Evolutionary conservation across 2,329 filamentous ascomycete species (phyloP), one percentile per base, ranked within the genome.

Genomic region (Ophiostoma sp.): DNA sequence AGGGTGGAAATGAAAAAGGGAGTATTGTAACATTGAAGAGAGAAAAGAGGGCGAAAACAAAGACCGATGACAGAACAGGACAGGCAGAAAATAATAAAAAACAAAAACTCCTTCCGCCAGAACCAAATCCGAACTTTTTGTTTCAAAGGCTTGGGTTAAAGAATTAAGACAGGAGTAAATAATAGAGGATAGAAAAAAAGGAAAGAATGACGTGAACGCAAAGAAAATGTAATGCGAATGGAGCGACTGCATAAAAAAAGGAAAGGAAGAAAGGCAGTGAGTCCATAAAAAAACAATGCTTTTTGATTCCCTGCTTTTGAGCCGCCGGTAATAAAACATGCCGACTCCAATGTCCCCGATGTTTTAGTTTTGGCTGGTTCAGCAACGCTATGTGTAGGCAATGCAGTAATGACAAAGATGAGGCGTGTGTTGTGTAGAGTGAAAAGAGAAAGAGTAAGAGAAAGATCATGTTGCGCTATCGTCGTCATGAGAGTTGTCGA

Each of bases 71-170:
- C 20, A 60, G 41, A 71, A 64, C 36, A 60, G 7, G 36, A 39
- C 10, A 39, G 10, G 17, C 1, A n/a, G 44, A 20, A 48, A 48
- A 48, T 48, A 15, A 48, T n/a, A 48, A 67, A 65, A 52, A 13
- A 68, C 17, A 54, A 52, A 33, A 62, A 64, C 36, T 71, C 67
- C 66, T 66, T 66, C 36, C 62, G 66, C 69, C 67, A 68, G 35
- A 68, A n/a, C 52, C 65, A 67, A 64, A 67, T 48, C 65, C 52
- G 54, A 64, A 48, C 48, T 62, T 68, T 57, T 68, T 60, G n/a
- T 67, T n/a, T 67, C 65, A 67, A 60, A 57, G 64, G 64, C 69
- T 39, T 48, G 57, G 48, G 20, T 48, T 33, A 67, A 57, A 44
- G 20, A 48, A 65, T 48, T 39, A 31, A 64, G 39, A 65, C 7